A percentile compares a stretch with the other conserved stretches of the same genome.
phyloP scores from a whole-genome alignment of 2,329 filamentous ascomycete species.

The Grosmannia clavigera region DNA sequence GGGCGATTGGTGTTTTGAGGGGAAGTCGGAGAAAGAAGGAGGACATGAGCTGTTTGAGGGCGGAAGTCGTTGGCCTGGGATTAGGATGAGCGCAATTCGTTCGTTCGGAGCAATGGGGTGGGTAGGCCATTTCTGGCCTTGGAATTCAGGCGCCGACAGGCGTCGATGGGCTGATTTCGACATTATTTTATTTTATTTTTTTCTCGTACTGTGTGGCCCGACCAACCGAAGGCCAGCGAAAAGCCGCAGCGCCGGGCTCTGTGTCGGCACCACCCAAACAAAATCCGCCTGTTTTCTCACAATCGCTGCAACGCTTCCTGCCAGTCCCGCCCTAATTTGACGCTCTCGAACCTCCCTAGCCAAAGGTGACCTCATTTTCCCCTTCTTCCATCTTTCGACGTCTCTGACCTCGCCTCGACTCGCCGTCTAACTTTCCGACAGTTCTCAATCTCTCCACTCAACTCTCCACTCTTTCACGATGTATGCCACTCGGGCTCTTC shows the following conservation, averaged over 20 bases:
- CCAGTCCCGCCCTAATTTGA: conserved; percentile 12
- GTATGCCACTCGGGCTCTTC: conserved; percentile 52
- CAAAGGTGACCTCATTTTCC: conserved; percentile 12
- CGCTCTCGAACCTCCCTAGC: background rate
- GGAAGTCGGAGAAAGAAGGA: conserved; percentile 2
- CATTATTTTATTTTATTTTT: background rate
- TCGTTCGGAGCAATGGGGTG: conserved; percentile 9
- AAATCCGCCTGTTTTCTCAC: background rate
- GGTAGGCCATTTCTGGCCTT: conserved; percentile 5
- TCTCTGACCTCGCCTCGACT: background rate
- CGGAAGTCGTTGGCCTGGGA: conserved; percentile 9
- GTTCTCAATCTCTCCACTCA: background rate
- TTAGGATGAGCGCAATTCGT: conserved; percentile 13
- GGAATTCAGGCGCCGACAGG: background rate
- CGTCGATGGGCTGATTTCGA: conserved; percentile 4
- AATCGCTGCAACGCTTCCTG: background rate
- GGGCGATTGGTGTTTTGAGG: background rate
- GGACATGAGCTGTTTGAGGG: conserved; percentile 9
- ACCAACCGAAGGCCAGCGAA: conserved; percentile 11
- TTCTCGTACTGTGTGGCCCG: conserved; percentile 1
- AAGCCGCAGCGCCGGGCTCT: conserved; percentile 1
- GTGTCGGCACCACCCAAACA: background rate
- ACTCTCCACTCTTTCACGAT: conserved; percentile 24
- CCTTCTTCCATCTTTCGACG: background rate
- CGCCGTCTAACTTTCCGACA: background rate